Base-by-base conservation (phyloP, 2,329 filamentous ascomycete species). In the Penicillium capsulatum region DNA sequence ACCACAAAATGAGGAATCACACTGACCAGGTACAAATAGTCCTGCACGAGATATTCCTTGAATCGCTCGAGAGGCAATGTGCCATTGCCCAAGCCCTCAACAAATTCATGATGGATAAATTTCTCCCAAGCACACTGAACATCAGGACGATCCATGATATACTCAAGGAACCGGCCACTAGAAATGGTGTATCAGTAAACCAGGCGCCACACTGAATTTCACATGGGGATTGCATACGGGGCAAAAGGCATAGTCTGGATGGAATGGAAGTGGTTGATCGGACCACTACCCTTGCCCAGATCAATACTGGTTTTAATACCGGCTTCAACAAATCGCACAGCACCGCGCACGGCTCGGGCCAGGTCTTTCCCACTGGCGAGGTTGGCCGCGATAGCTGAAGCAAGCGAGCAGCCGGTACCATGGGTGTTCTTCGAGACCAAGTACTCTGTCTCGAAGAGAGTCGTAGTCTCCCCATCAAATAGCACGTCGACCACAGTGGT, bases 341-440 rank as follows among this genome's bases (percentile, higher is more conserved):
- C 79, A 42, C 66, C 65, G 31, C 69, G 69, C 3, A 81, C 73
- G 9, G 79, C 75, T 39, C 68, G 64, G 9, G 63, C 58, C 38
- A 79, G 60, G 32, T 64, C 59, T 46, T 72, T 66, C 0, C 72
- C 74, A 3, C 60, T 61, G 3, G 77, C 75, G 10, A 84, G 63
- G 45, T 82, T 81, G 37, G 76, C 80, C 1, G 80, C 78, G 51
- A 84, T 80, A 4, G 80, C 80, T 29, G 80, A 95, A 28, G 92
- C 92, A 44, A 97, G 75, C 7, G 89, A 94, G 60, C 92, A 98
- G 3, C 92, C 92, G 0, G 92, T 97, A 1, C 92, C 92, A 57
- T 98, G 92, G 0, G 91, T 97, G 58, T 91, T 91, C 44, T 73
- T 83, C 7, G 84, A 88, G 7, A 73, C 67, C 47, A 87, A 73